phyloP scores from a whole-genome alignment of 306 rosid genomes.

The Myrica gale region DNA sequence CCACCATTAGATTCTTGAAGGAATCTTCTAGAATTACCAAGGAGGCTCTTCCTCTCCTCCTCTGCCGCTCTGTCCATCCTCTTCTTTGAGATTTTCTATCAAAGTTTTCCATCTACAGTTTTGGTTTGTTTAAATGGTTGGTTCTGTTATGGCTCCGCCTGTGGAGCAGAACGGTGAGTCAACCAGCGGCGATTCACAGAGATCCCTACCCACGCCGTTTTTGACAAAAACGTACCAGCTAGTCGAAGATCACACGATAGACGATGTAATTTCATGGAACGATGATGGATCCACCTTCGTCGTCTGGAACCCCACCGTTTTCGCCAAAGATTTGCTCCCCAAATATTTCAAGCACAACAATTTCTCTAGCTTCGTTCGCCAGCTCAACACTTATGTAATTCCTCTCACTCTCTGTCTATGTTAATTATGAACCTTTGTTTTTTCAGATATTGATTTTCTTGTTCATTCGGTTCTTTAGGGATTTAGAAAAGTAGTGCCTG shows the following conservation, averaged over 20 bases:
- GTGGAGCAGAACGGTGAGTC: slow-evolving; percentile 43
- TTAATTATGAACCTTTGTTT: background rate
- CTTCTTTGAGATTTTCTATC: background rate
- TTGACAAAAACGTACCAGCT: slow-evolving; percentile 72
- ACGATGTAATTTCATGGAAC: slow-evolving; percentile 87
- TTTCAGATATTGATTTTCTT: background rate
- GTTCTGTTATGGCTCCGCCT: slow-evolving; percentile 47
- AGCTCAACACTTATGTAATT: slow-evolving; percentile 86
- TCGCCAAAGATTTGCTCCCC: slow-evolving; percentile 85
- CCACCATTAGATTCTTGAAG: slow-evolving; percentile 24
- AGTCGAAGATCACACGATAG: slow-evolving; percentile 65
- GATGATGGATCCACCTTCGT: slow-evolving; percentile 86
- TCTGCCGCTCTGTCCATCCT: background rate
- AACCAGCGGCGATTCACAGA: slow-evolving; percentile 38
- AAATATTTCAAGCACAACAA: slow-evolving; percentile 86
- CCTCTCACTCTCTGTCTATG: background rate
- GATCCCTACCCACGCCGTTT: slow-evolving; percentile 77
- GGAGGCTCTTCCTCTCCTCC: background rate
- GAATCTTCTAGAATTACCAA: slow-evolving; percentile 81
- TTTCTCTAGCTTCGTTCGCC: slow-evolving; percentile 94
- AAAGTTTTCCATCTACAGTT: background rate
- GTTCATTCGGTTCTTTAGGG: slow-evolving; percentile 42
- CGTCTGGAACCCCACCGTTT: slow-evolving; percentile 88
- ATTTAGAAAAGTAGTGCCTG: slow-evolving; percentile 78
- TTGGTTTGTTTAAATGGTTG: background rate